Conservation (phyloP, 2,329 filamentous ascomycete species). For the Aspergillus tanneri region DNA sequence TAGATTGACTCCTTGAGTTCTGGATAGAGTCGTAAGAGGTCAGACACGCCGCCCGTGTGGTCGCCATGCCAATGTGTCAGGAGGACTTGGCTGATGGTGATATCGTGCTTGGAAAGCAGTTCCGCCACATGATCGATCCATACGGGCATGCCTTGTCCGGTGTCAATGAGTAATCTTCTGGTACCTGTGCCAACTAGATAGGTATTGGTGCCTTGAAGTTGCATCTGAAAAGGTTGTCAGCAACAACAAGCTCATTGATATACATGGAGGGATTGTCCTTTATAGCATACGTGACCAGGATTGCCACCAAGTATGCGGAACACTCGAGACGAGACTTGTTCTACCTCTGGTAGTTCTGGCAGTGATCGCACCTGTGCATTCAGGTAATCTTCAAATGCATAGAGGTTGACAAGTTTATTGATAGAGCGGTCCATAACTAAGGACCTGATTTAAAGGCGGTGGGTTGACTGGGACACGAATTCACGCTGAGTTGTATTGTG, state of each 20-base stretch:
- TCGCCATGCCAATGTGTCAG: slow-evolving; percentile 49
- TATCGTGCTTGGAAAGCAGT: too few species aligned
- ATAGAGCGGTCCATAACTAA: too few species aligned
- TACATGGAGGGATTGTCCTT: too few species aligned
- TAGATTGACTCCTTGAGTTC: slow-evolving; percentile 32
- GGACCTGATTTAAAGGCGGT: too few species aligned
- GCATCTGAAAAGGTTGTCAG: too few species aligned
- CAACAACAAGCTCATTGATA: too few species aligned
- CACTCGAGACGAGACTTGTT: slow-evolving; percentile 40
- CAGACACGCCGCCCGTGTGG: slow-evolving; percentile 45
- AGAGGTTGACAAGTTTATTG: too few species aligned
- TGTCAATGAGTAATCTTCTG: slow-evolving; percentile 38
- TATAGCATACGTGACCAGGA: slow-evolving; percentile 42
- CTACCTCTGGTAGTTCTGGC: slow-evolving; percentile 38
- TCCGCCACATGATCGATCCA: slow-evolving; percentile 37
- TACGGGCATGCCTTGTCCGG: slow-evolving; percentile 41
- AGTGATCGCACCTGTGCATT: slow-evolving; percentile 21
- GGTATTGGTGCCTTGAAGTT: slow-evolving; percentile 42
- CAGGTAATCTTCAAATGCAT: too few species aligned
- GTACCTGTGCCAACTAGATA: slow-evolving; percentile 40
- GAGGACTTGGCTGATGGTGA: slow-evolving; percentile 45
- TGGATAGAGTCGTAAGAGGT: slow-evolving; percentile 37
- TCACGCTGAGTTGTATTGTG: too few species aligned
- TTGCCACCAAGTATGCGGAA: slow-evolving; percentile 46
- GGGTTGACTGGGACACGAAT: too few species aligned